A percentile compares a stretch with the other conserved stretches of the same genome.
Evolutionary conservation across 345 rosid species (phyloP).

Genomic region (Lumnitzera littorea): DNA sequence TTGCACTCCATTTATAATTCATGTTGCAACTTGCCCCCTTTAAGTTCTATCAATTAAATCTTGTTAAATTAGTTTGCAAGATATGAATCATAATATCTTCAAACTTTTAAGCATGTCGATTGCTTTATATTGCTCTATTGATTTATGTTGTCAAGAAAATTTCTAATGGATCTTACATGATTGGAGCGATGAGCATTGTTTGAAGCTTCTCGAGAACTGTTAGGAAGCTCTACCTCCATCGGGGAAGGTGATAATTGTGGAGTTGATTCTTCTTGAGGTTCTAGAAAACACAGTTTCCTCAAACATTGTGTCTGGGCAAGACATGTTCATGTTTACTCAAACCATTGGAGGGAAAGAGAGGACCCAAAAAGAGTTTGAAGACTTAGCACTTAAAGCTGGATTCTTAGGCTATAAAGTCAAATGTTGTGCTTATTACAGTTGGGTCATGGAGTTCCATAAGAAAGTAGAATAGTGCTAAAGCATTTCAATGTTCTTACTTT

Average conservation of each 20-base stretch:
- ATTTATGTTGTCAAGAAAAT: not conserved
- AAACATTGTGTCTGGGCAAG: conserved; percentile 23
- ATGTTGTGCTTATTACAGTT: no score
- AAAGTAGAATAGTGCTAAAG: no score
- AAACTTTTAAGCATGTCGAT: not conserved
- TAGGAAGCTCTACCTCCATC: conserved; percentile 25
- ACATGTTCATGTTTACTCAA: conserved; percentile 30
- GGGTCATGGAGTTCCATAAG: no score
- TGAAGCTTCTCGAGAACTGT: conserved; percentile 37
- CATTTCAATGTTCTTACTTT: no score
- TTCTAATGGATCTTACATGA: conserved; percentile 34
- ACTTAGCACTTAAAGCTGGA: conserved; percentile 28
- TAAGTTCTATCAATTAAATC: no score
- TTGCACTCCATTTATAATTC: no score
- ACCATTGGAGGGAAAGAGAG: conserved; percentile 36
- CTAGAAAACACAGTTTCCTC: conserved; percentile 20
- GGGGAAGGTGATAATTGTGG: conserved; percentile 38
- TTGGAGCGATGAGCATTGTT: conserved; percentile 37
- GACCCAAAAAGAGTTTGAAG: conserved; percentile 26
- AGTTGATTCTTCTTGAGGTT: conserved; percentile 25
- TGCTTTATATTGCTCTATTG: no score
- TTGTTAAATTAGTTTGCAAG: no score
- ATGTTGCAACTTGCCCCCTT: no score
- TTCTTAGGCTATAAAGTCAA: conserved; percentile 4
- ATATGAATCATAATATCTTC: not conserved